Evolutionary conservation across 305 asterid genomes (phyloP).

Genomic region (Vinca major): DNA sequence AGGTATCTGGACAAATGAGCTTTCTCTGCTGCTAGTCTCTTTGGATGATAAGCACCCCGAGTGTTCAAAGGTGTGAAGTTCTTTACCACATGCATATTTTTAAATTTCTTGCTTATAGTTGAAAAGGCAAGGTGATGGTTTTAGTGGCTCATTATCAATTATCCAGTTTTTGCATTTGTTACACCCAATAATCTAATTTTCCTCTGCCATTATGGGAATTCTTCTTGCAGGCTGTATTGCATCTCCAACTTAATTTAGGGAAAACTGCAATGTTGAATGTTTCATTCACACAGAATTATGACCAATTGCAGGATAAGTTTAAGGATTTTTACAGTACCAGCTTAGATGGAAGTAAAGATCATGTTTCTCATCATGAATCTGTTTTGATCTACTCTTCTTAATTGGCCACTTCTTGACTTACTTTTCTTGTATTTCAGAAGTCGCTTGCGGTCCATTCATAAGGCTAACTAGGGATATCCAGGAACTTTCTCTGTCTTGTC

Average conservation of each 20-base stretch:
- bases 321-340: constrained; percentile 44
- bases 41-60: constrained; percentile 54
- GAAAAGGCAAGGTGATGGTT: neutral
- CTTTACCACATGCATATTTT: neutral
- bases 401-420: constrained; percentile 17
- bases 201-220: constrained; percentile 12
- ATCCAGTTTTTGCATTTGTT: neutral
- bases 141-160: neutral
- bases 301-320: constrained; percentile 43
- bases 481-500: constrained; percentile 77
- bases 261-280: constrained; percentile 44
- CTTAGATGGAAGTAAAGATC: constrained; percentile 40
- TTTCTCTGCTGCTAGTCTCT: constrained; percentile 56
- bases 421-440: constrained; percentile 32
- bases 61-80: constrained; percentile 55
- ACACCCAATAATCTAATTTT: neutral
- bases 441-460: constrained; percentile 59
- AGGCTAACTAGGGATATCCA: constrained; percentile 68
- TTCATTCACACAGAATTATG: constrained; percentile 44
- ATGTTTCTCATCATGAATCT: constrained; percentile 13
- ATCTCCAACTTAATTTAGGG: constrained; percentile 57
- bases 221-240: constrained; percentile 65
- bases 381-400: constrained; percentile 16
- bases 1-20: constrained; percentile 52
- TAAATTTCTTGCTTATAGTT: neutral